Evolutionary conservation across 257 asterid genomes (phyloP), one percentile per base, ranked within the genome.

Genomic region (Solanum appendiculatum): DNA sequence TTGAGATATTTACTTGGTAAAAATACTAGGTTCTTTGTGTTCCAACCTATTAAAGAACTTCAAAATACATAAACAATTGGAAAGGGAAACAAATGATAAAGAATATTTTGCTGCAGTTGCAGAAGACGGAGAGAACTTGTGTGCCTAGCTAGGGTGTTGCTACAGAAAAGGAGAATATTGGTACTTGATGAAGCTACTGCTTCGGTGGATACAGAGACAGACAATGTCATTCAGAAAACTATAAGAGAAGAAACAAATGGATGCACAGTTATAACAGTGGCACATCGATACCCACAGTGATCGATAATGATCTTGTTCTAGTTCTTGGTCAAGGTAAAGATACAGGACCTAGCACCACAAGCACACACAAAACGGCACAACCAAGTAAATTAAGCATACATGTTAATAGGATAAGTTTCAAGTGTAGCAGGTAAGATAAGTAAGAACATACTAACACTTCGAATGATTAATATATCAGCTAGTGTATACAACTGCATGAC

Each of bases 131-230:
- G 98, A 93, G 74, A 95, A 95, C 74, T 93, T 0, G 91, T 95
- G 23, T 95, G 98, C 86, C 89, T 94, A 54, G 96, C 96, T 1
- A 87, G 98, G 86, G 97, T 92, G 25, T 78, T 95, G 56, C 81
- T 95, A 75, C 94, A 94, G 58, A 92, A 91, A 90, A 91, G 96
- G 86, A 89, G 95, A 86, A 91, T 95, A 86, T 27, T 95, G 36
- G 94, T 95, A 44, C 90, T 94, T 6, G 98, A 95, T 27, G 98
- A 95, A 90, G 98, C 98, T 40, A 95, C 98, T 0, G 98, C 98
- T 46, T 95, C 98, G 5, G 96, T 95, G 2, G 98, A 95, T 83
- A 92, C 98, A 56, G 90, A 92, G 51, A 94, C 98, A 0, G 98
- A 94, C 87, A 95, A 90, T 80, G 86, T 95, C 64, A 95, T 95